Base-by-base conservation (phyloP, 257 asterid species). In the Avicennia marina region DNA sequence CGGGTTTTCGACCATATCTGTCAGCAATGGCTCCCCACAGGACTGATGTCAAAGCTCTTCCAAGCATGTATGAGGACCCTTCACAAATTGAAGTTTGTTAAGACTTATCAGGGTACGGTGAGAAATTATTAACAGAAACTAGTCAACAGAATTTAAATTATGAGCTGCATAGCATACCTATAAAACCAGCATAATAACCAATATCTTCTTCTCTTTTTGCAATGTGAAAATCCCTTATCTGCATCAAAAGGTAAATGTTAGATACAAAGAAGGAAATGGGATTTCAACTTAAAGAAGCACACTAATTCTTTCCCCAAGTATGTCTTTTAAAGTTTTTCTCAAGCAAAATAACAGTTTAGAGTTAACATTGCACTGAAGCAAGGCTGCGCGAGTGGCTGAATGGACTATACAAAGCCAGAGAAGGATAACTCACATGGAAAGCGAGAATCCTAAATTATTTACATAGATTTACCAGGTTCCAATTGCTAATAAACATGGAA, bases 131-230 rank as follows among this genome's bases (percentile, higher is more conserved):
- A 6, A 22, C 15, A 22, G 53, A 34, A 27, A 45, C 29, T 3
- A 45, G 21, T 9, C 42, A 17, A 31, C 12, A 46, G 41, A 26
- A 25, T 38, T 24, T 13, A 31, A 38, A n/a, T 8, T 3, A 5
- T 11, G 29, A 6, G 45, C 24, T 10, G 41, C 16, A 50, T 4
- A 29, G 32, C 68, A 17, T 60, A 87, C 96, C 96, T 63, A 87
- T 53, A 72, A 65, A 84, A 66, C 96, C 96, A 6, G 86, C 94
- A 70, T 84, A 84, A 47, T 43, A 84, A 36, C 89, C 90, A 46
- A 87, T 81, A 76, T 84, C 94, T 70, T 81, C 96, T 67, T 84
- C 94, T 67, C 58, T 67, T 58, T 79, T 53, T 8, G 96, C 96
- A 67, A 87, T 75, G 61, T 76, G 79, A 58, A 87, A 87, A 66